phyloP scores from a whole-genome alignment of 352 stramenopile genomes.

The Globisporangium abappressorium region DNA sequence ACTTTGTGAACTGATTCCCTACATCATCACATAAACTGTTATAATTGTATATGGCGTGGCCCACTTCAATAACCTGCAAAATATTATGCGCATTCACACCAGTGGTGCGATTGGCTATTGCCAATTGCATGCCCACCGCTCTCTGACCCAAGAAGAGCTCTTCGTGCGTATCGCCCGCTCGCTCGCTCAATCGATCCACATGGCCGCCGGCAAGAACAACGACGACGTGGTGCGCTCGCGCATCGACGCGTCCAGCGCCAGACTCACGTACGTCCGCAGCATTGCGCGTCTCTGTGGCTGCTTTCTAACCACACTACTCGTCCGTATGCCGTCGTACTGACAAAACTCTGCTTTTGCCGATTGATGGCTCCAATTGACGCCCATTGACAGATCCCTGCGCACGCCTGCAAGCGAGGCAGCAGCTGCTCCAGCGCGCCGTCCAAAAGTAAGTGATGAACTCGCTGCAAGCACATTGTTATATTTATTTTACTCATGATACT shows the following conservation, averaged over 20 bases:
- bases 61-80: not conserved
- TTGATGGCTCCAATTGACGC: not conserved
- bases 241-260: slow-evolving; percentile 64
- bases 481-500: not conserved
- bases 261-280: slow-evolving; percentile 48
- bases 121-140: slow-evolving; percentile 2
- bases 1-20: not conserved
- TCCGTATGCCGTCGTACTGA: not conserved
- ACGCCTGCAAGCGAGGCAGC: slow-evolving; percentile 32
- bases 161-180: not conserved
- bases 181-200: slow-evolving; percentile 12
- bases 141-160: not conserved
- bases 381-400: slow-evolving; percentile 47
- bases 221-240: slow-evolving; percentile 56
- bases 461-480: not conserved
- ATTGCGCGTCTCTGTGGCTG: not conserved
- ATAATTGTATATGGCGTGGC: not conserved
- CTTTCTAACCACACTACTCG: not conserved
- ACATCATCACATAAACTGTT: not conserved
- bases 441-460: slow-evolving; percentile 30
- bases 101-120: slow-evolving; percentile 8
- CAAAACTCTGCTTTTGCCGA: not conserved
- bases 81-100: slow-evolving; percentile 9
- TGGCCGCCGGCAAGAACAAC: slow-evolving; percentile 38
- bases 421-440: slow-evolving; percentile 39